Conservation (phyloP, 2,329 filamentous ascomycete genomes). For the Exophiala lecanii-corni region DNA sequence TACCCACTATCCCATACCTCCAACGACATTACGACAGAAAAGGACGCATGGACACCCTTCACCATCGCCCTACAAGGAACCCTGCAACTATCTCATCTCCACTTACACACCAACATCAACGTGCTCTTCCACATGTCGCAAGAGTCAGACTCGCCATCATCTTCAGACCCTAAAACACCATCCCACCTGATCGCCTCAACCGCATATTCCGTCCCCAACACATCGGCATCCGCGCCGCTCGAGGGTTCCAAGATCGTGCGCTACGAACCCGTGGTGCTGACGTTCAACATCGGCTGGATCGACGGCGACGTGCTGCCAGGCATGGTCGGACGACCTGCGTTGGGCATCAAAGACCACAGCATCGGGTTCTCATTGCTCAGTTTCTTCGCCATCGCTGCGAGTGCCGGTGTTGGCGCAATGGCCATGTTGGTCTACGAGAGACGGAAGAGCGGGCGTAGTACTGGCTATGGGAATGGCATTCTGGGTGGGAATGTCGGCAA, state of each 20-base stretch:
- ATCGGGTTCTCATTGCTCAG: conserved; percentile 26
- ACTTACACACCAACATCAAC: conserved; percentile 85
- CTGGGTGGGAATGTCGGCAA: conserved; percentile 23
- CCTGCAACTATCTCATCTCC: conserved; percentile 81
- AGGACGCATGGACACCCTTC: conserved; percentile 65
- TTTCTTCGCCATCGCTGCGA: conserved; percentile 26
- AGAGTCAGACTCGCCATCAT: conserved; percentile 28
- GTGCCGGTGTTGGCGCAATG: conserved; percentile 26
- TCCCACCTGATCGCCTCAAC: conserved; percentile 83
- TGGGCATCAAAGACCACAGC: conserved; percentile 25
- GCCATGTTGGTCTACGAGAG: conserved; percentile 27
- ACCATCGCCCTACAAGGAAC: conserved; percentile 87
- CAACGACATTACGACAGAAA: conserved; percentile 27
- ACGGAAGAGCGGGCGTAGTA: conserved; percentile 24
- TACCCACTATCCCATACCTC: conserved; percentile 52
- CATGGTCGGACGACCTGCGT: conserved; percentile 25
- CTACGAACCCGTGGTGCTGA: conserved; percentile 74
- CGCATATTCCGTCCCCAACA: conserved; percentile 69
- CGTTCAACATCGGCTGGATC: conserved; percentile 75
- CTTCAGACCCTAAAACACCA: conserved; percentile 37
- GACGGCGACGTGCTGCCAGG: conserved; percentile 32
- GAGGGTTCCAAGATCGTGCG: conserved; percentile 68
- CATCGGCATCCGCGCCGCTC: conserved; percentile 43
- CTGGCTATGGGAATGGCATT: conserved; percentile 23
- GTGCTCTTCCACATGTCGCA: conserved; percentile 65